Conservation (phyloP, 202 grass and related monocot genomes). For the Cymbopogon flexuosus region DNA sequence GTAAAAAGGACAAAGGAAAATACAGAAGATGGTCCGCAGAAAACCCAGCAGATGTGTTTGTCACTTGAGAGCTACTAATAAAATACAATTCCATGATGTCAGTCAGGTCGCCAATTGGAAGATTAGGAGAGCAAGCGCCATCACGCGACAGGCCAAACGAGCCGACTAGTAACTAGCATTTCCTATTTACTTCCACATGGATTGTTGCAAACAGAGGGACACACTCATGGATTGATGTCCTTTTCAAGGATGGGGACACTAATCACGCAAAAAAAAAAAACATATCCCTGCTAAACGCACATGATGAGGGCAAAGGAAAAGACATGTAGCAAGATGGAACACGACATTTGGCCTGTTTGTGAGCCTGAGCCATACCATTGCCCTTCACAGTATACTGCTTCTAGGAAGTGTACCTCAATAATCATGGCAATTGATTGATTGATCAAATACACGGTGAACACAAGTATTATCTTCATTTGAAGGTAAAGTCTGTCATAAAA, state of each 20-base stretch:
- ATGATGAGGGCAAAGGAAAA: constrained; percentile 2
- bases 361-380: too few relatives aligned
- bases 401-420: constrained; percentile 1
- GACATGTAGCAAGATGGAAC: neutral
- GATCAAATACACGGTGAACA: constrained; percentile 31
- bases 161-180: neutral
- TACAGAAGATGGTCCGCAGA: neutral
- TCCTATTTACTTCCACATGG: constrained; percentile 46
- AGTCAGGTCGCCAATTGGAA: constrained; percentile 23
- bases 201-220: constrained; percentile 19
- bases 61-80: neutral
- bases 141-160: constrained; percentile 21
- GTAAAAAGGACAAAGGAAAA: neutral
- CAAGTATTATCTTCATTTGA: constrained; percentile 52
- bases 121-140: constrained; percentile 19
- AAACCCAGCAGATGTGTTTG: neutral
- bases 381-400: neutral
- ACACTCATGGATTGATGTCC: constrained; percentile 36
- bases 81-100: too few relatives aligned
- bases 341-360: too few relatives aligned
- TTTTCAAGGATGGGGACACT: constrained; percentile 29
- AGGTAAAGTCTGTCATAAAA: constrained; percentile 42
- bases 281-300: constrained; percentile 30
- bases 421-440: constrained; percentile 8
- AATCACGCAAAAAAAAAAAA: constrained; percentile 29